Evolutionary conservation across 768 basidiomycete genomes (phyloP).

Genomic region (Termitomyces sp.): DNA sequence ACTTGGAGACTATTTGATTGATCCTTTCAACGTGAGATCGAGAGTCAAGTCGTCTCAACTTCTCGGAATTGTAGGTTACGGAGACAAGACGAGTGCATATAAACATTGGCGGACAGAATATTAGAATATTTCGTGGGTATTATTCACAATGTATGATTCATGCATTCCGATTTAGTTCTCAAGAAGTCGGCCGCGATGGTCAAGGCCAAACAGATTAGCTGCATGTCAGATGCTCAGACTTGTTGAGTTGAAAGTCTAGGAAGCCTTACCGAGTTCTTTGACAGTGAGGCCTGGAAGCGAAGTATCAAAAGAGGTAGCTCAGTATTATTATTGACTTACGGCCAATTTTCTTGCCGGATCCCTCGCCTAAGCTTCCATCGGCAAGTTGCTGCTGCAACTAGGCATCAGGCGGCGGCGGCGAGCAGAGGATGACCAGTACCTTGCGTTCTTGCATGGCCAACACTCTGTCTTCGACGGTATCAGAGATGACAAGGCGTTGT

Average conservation of each 20-base stretch:
- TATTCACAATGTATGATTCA: no score
- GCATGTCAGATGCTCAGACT: background rate
- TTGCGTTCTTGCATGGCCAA: slow-evolving; percentile 61
- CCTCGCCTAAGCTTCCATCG: slow-evolving; percentile 62
- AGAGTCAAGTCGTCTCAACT: no score
- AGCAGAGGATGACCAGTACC: slow-evolving; percentile 25
- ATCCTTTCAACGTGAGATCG: no score
- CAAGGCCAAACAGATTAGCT: slow-evolving; percentile 45
- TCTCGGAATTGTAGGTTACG: no score
- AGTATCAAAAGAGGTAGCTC: background rate
- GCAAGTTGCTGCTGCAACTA: slow-evolving; percentile 45
- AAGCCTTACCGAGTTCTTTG: slow-evolving; percentile 41
- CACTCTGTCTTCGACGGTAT: slow-evolving; percentile 72
- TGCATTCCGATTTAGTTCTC: background rate
- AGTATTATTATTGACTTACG: slow-evolving; percentile 30
- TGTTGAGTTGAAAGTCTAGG: background rate
- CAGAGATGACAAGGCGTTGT: slow-evolving; percentile 52
- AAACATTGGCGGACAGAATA: no score
- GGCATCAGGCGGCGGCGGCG: background rate
- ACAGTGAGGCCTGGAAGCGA: slow-evolving; percentile 38
- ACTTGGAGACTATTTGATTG: no score
- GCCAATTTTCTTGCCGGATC: slow-evolving; percentile 54
- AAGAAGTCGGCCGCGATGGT: slow-evolving; percentile 32
- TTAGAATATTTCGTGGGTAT: no score
- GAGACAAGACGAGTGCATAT: no score